Percentiles rank a stretch among this genome's conserved stretches.
Conservation (phyloP, 75 land plant genomes). For the Pinus taeda region DNA sequence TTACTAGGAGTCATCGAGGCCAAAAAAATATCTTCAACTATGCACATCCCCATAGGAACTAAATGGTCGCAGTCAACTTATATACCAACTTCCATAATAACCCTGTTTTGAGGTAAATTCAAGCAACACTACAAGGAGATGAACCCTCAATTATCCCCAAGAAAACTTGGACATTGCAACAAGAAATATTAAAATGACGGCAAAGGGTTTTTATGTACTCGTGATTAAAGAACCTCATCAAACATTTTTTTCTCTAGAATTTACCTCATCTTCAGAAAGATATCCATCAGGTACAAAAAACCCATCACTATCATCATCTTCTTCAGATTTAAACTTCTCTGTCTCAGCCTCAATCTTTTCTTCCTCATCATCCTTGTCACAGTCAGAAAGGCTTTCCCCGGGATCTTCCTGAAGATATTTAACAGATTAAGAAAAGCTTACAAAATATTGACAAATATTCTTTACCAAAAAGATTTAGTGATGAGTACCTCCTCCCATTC, state of each 20-base stretch:
- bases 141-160: neutral
- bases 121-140: neutral
- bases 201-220: neutral
- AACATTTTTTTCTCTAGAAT: neutral
- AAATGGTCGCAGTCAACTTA: too few relatives aligned
- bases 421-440: neutral
- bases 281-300: constrained; percentile 99
- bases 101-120: too few relatives aligned
- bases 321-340: constrained; percentile 34
- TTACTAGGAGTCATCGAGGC: too few relatives aligned
- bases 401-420: constrained; percentile 76
- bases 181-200: neutral
- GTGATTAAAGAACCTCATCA: neutral
- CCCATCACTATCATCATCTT: constrained; percentile 80
- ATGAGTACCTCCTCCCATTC: constrained; percentile 97
- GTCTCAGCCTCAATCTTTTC: constrained; percentile 42
- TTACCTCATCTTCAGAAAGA: constrained; percentile 94
- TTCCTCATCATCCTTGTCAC: constrained; percentile 85
- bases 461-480: neutral
- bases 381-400: constrained; percentile 96
- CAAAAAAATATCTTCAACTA: too few relatives aligned
- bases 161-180: neutral
- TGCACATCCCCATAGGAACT: too few relatives aligned
- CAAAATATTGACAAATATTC: neutral
- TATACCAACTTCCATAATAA: too few relatives aligned